Evolutionary conservation across 2,329 filamentous ascomycete genomes (phyloP), one percentile per base, ranked within the genome.

Genomic region (Neonectria magnoliae): DNA sequence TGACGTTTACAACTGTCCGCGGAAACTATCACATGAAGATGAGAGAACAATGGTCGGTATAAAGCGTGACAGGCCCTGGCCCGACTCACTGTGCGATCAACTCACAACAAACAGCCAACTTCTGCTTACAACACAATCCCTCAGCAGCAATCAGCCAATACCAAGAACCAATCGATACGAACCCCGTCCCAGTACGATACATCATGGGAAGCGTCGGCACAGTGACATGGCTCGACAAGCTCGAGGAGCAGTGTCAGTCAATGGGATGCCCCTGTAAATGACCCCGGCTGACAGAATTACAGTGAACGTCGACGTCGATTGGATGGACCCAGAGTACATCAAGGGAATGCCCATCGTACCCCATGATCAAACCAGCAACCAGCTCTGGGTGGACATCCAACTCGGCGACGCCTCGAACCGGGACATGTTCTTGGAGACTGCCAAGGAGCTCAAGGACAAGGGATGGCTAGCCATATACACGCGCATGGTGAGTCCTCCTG

Each of bases 301-400:
- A 85, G 83, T 85, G 62, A 81, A 85, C 33, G 76, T 85, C 58
- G 83, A 85, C 64, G 81, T 85, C 25, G 83, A 85, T 68, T 84
- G 81, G 78, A 85, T 85, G 83, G 83, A 83, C 62, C 80, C 82
- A 1, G 80, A 82, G 14, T 84, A 81, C 69, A 81, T 83, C 65
- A 80, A 80, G 60, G 73, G 71, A n/a, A 81, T 84, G 72, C 78
- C 79, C 11, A 79, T 84, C 63, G 76, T 76, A 4, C 80, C 81
- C 27, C 80, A 84, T 62, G 83, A 85, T 66, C 81, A 83, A 74
- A 85, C 83, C 4, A 83, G 81, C 73, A 85, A 85, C 69, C 83
- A 85, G 69, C 76, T 82, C 5, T 82, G 79, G 76, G 83, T 84
- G 29, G 81, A 85, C 58, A 78, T 81, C 29, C 81, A 84, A 65